Evolutionary conservation across 2,329 filamentous ascomycete genomes (phyloP).

Genomic region (Colletotrichum caudatum): DNA sequence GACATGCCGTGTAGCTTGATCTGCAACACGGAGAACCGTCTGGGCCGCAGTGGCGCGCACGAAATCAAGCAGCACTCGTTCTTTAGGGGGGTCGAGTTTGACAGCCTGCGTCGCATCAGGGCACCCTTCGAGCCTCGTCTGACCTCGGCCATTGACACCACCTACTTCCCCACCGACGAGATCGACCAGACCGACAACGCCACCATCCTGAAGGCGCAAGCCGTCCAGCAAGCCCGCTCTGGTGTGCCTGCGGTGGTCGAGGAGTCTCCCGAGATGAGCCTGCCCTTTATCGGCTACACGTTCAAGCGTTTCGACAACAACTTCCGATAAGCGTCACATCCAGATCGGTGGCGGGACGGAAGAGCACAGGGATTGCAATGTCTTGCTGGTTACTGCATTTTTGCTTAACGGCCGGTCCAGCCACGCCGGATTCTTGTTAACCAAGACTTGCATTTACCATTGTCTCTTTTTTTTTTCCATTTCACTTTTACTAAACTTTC

Average conservation of each 20-base stretch:
- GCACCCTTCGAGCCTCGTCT: slow-evolving; percentile 96
- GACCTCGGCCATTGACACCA: slow-evolving; percentile 93
- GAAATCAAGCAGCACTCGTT: slow-evolving; percentile 96
- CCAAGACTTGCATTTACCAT: slow-evolving; percentile 40
- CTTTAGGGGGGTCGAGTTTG: slow-evolving; percentile 97
- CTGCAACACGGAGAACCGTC: slow-evolving; percentile 91
- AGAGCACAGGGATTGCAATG: neutral
- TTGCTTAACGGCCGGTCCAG: slow-evolving; percentile 28
- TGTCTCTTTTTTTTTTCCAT: slow-evolving; percentile 7
- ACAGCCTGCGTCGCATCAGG: slow-evolving; percentile 89
- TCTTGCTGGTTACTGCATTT: slow-evolving; percentile 26
- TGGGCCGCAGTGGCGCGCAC: slow-evolving; percentile 86
- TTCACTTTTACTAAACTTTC: neutral
- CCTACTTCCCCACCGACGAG: slow-evolving; percentile 98
- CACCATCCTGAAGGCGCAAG: slow-evolving; percentile 86
- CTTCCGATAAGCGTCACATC: slow-evolving; percentile 61
- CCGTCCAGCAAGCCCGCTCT: slow-evolving; percentile 73
- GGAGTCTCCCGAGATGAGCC: slow-evolving; percentile 91
- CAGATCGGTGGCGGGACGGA: neutral
- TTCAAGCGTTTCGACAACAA: slow-evolving; percentile 95
- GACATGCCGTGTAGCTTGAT: slow-evolving; percentile 75
- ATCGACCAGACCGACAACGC: slow-evolving; percentile 97
- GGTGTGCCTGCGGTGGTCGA: slow-evolving; percentile 63
- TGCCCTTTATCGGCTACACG: slow-evolving; percentile 96
- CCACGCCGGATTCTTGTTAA: slow-evolving; percentile 36